A percentile compares a stretch with the other conserved stretches of the same genome.
phyloP scores from a whole-genome alignment of 225 moss, liverwort and hornwort species.

The Pleurozium schreberi region DNA sequence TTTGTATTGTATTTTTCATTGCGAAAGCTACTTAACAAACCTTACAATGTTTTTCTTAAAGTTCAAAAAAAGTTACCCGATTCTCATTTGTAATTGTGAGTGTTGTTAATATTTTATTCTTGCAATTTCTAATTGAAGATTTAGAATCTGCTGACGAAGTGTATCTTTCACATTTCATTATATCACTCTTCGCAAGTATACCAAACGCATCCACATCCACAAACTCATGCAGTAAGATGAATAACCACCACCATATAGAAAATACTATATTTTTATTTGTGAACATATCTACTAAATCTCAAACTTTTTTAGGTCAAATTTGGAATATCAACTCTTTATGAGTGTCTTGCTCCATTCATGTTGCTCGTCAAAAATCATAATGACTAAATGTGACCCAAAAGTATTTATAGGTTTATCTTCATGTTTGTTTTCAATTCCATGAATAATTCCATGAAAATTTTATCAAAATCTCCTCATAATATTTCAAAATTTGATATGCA shows the following conservation, averaged over 20 bases:
- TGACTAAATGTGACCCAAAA: background rate
- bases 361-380: background rate
- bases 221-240: background rate
- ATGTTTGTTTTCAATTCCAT: background rate
- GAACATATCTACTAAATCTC: background rate
- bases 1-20: background rate
- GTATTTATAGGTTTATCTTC: background rate
- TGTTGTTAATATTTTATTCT: slow-evolving; percentile 6
- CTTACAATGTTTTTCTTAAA: fast-evolving
- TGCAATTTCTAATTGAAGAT: background rate
- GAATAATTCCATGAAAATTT: background rate
- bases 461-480: background rate
- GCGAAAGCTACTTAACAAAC: too few relatives aligned
- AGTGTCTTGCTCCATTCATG: background rate
- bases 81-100: slow-evolving; percentile 7
- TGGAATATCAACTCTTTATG: background rate
- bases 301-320: background rate
- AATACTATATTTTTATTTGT: background rate
- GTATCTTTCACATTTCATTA: slow-evolving; percentile 16
- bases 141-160: background rate
- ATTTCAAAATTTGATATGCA: background rate
- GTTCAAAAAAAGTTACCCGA: background rate
- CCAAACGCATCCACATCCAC: background rate
- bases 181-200: slow-evolving; percentile 12
- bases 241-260: background rate